These are phyloP conservation scores for Jaltomata sinuosa DNA, from an alignment of 257 asterid species.

Conservation along the genomic window DNA sequence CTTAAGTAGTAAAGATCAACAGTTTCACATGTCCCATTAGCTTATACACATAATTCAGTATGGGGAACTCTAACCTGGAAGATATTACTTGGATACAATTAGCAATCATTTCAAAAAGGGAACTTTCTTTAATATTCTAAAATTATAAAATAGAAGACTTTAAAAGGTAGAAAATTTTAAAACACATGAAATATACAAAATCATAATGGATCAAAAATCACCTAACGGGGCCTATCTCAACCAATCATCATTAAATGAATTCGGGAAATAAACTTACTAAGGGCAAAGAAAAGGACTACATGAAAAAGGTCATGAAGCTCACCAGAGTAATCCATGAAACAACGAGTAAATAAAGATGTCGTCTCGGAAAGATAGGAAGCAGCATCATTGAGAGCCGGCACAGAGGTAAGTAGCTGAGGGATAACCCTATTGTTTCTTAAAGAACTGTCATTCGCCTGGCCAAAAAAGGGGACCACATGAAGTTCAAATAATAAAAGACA, in stretches of 20 bases:
- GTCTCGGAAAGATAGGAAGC: slow-evolving; percentile 82
- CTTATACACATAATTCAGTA: not conserved
- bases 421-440: slow-evolving; percentile 42
- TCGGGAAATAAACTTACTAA: not conserved
- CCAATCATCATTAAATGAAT: not conserved
- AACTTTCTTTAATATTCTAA: not conserved
- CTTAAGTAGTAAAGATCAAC: not conserved
- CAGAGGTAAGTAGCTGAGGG: slow-evolving; percentile 71
- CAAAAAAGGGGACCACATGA: not conserved
- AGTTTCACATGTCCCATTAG: not conserved
- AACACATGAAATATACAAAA: not conserved
- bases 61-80: not conserved
- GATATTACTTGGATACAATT: not conserved
- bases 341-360: slow-evolving; percentile 69
- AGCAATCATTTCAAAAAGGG: not conserved
- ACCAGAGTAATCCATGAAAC: slow-evolving; percentile 64
- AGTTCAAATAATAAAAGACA: not conserved
- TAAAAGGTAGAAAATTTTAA: not conserved
- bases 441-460: slow-evolving; percentile 38
- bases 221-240: not conserved
- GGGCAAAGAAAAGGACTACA: not conserved
- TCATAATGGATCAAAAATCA: not conserved
- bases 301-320: not conserved
- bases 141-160: not conserved
- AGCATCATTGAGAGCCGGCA: slow-evolving; percentile 69